Evolutionary conservation across 1,284 basidiomycete genomes (phyloP), one percentile per base, ranked within the genome.

Genomic region (Apiotrichum akiyoshidainum): DNA sequence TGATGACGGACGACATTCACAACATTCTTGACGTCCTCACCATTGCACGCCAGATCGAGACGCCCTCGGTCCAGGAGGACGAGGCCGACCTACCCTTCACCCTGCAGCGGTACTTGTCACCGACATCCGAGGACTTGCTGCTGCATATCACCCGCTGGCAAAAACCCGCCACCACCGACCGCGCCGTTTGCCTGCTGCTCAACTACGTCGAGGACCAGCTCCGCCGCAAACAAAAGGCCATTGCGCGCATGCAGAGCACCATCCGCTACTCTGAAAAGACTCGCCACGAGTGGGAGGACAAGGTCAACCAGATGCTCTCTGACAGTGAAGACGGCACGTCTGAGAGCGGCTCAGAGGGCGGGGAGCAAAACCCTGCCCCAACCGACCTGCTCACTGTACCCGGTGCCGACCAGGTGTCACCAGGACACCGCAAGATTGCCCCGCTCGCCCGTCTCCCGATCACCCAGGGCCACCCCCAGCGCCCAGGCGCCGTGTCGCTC

Each of bases 221-320:
- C 82, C 84, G 90, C 40, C 86, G 90, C 76, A 99, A 99, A 82
- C 85, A 94, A 63, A 94, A 94, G 77, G 92, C 89, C 62, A 90
- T 98, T 49, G 91, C 93, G 59, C 88, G 96, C 45, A 88, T 99
- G 87, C 90, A 96, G 78, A 98, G 97, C 74, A 98, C 93, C 26
- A 96, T 99, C 66, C 84, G 92, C 60, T 99, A 99, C 77, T 88
- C 92, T 39, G 96, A 99, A 80, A 96, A 96, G 79, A 90, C 97
- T 31, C 87, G 96, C 76, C 88, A 89, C 68, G 96, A 99, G 77
- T 99, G 95, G 93, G 90, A 98, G 74, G 89, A 90, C 73, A 87
- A 86, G 68, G 89, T 97, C 33, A 88, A 82, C 54, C 75, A 79
- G 52, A 77, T 84, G 46, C 77, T 97, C 44, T 85, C 83, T 2